Conservation (phyloP, 1,139 yeast genomes). For the Ogataea hybrid region DNA sequence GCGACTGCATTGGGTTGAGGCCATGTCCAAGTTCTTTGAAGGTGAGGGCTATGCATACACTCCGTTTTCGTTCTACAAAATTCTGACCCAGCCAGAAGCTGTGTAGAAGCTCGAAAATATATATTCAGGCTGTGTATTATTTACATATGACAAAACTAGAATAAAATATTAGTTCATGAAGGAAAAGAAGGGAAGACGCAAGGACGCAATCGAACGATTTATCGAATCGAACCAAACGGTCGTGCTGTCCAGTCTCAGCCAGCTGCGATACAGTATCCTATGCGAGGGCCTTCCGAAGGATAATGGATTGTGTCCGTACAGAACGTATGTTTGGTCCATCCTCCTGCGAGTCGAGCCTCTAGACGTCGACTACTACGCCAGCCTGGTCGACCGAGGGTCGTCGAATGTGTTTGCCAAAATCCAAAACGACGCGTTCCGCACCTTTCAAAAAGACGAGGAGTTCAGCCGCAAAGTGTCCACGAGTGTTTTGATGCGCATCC, state of each 20-base stretch:
- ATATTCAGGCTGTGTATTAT: conserved; percentile 10
- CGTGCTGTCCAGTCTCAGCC: conserved; percentile 69
- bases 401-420: conserved; percentile 64
- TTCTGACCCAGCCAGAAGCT: conserved; percentile 26
- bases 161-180: neutral
- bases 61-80: conserved; percentile 64
- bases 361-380: conserved; percentile 50
- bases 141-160: conserved; percentile 1
- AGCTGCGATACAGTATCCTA: conserved; percentile 72
- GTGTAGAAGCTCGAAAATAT: neutral
- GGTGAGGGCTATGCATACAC: conserved; percentile 92
- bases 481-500: conserved; percentile 61
- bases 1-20: conserved; percentile 98
- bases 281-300: conserved; percentile 68
- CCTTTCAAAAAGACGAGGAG: conserved; percentile 69
- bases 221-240: conserved; percentile 61
- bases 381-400: conserved; percentile 57
- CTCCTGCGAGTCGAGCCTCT: conserved; percentile 63
- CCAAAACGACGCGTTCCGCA: conserved; percentile 82
- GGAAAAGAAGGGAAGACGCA: conserved; percentile 43
- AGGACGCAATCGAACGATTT: conserved; percentile 66
- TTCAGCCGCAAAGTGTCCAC: conserved; percentile 72
- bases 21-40: conserved; percentile 96
- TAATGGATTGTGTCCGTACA: conserved; percentile 54
- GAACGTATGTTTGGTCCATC: conserved; percentile 82